Conservation (phyloP, 495 filamentous ascomycete genomes). For the Oleoguttula mirabilis region DNA sequence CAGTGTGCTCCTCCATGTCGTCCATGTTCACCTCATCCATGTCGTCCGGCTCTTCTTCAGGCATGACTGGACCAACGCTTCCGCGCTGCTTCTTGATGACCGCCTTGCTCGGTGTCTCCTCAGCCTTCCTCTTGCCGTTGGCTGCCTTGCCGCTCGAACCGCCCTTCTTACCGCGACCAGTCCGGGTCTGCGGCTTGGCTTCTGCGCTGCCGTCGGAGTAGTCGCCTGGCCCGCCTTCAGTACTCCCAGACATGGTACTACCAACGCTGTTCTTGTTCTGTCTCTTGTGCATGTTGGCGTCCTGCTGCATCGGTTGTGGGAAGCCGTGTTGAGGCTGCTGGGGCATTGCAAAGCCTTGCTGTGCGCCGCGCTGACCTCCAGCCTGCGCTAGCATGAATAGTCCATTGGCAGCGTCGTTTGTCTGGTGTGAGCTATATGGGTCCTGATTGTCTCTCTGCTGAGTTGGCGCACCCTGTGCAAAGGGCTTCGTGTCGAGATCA, state of each 20-base stretch:
- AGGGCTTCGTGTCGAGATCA: slow-evolving; percentile 40
- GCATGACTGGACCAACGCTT: slow-evolving; percentile 38
- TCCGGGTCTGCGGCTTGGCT: slow-evolving; percentile 47
- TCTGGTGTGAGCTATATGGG: slow-evolving; percentile 71
- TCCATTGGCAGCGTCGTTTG: slow-evolving; percentile 89
- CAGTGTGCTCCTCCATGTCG: slow-evolving; percentile 31
- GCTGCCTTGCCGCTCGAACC: slow-evolving; percentile 34
- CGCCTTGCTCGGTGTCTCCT: slow-evolving; percentile 55
- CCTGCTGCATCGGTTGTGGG: slow-evolving; percentile 31
- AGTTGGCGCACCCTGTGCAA: slow-evolving; percentile 27
- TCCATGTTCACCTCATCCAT: slow-evolving; percentile 24
- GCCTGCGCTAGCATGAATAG: slow-evolving; percentile 78
- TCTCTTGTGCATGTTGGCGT: slow-evolving; percentile 31
- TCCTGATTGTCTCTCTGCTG: slow-evolving; percentile 29
- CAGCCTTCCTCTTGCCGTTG: slow-evolving; percentile 67
- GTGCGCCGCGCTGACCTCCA: slow-evolving; percentile 35
- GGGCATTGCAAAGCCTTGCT: slow-evolving; percentile 41
- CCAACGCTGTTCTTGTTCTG: slow-evolving; percentile 30
- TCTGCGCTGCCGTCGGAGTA: slow-evolving; percentile 58
- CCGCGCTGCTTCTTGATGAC: slow-evolving; percentile 63
- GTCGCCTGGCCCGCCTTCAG: slow-evolving; percentile 60
- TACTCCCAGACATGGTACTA: slow-evolving; percentile 41
- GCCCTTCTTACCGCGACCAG: slow-evolving; percentile 55
- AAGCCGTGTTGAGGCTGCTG: slow-evolving; percentile 36
- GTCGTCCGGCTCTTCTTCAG: slow-evolving; percentile 25